Evolutionary conservation across 1,284 basidiomycete species (phyloP).

Genomic region (Marasmius oreades): DNA sequence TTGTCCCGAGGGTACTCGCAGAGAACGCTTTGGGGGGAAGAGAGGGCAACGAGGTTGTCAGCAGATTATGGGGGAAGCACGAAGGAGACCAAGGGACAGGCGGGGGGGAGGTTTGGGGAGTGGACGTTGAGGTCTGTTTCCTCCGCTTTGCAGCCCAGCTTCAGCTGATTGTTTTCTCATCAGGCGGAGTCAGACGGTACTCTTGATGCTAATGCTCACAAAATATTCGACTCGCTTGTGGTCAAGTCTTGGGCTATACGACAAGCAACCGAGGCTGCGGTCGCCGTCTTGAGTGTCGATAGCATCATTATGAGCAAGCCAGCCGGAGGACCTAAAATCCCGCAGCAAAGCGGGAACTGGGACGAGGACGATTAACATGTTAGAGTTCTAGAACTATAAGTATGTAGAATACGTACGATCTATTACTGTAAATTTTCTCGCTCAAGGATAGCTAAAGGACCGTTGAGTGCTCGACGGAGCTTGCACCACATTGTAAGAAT

Average conservation of each 20-base stretch:
- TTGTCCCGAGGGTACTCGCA: conserved; percentile 89
- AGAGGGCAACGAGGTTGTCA: conserved; percentile 91
- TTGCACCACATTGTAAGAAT: too few species aligned
- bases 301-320: conserved; percentile 98
- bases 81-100: conserved; percentile 54
- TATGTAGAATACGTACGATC: not conserved
- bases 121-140: conserved; percentile 81
- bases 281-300: conserved; percentile 93
- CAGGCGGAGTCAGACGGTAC: conserved; percentile 79
- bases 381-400: not conserved
- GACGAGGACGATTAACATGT: conserved; percentile 61
- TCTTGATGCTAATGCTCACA: conserved; percentile 54
- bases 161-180: conserved; percentile 7
- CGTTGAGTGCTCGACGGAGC: too few species aligned
- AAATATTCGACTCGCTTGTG: conserved; percentile 82
- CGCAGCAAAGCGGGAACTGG: conserved; percentile 82
- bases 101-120: conserved; percentile 65
- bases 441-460: too few species aligned
- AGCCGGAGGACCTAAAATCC: conserved; percentile 82
- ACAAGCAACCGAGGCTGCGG: conserved; percentile 91
- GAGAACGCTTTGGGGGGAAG: conserved; percentile 93
- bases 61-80: conserved; percentile 88
- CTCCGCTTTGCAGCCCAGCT: conserved; percentile 12
- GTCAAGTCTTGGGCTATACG: conserved; percentile 89
- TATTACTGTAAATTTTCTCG: too few species aligned